Percentiles rank a stretch among this genome's conserved stretches.
Evolutionary conservation across 2,329 filamentous ascomycete species (phyloP).

Genomic region (Neurospora crassa): DNA sequence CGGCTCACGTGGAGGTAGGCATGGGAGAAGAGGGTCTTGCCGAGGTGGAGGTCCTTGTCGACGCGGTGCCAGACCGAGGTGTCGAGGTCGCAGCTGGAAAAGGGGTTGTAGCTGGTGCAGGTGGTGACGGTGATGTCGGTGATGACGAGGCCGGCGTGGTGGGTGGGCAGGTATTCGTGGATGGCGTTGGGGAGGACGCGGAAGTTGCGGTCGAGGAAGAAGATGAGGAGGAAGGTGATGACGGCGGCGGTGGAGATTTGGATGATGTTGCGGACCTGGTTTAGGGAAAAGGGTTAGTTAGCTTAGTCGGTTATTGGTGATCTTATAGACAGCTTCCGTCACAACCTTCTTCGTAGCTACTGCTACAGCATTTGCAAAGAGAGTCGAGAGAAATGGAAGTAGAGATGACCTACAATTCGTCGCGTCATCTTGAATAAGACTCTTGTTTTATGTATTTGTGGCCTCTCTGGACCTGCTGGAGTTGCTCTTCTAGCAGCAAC

Average conservation of each 20-base stretch:
- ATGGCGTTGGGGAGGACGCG: conserved; percentile 76
- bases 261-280: conserved; percentile 56
- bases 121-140: conserved; percentile 73
- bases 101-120: conserved; percentile 65
- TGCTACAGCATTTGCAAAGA: not conserved
- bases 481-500: not conserved
- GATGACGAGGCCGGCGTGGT: conserved; percentile 75
- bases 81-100: conserved; percentile 69
- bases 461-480: not conserved
- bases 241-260: conserved; percentile 61
- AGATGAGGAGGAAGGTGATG: conserved; percentile 60
- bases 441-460: not conserved
- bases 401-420: conserved; percentile 9
- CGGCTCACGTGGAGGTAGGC: conserved; percentile 76
- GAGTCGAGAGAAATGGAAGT: not conserved
- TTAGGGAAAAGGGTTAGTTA: not conserved
- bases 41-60: conserved; percentile 82
- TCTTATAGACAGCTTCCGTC: not conserved
- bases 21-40: conserved; percentile 60
- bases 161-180: conserved; percentile 77
- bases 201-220: conserved; percentile 83
- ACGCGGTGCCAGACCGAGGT: conserved; percentile 66
- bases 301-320: not conserved
- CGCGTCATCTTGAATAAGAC: conserved; percentile 7
- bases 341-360: not conserved